phyloP scores from a whole-genome alignment of 495 filamentous ascomycete genomes.

The Coniosporium apollinis region DNA sequence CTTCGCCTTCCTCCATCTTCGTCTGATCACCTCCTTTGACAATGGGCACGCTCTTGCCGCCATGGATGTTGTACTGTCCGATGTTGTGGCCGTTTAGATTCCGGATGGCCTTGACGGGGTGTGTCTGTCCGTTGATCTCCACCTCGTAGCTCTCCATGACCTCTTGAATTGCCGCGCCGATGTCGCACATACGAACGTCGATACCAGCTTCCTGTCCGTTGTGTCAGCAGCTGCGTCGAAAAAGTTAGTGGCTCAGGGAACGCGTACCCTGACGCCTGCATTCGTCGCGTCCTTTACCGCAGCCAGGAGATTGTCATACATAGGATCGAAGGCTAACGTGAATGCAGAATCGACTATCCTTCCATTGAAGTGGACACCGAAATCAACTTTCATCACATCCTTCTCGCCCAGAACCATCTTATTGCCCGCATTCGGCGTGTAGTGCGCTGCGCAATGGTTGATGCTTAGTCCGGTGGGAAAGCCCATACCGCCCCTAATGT shows the following conservation, averaged over 20 bases:
- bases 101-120: conserved; percentile 42
- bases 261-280: conserved; percentile 36
- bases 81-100: conserved; percentile 45
- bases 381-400: conserved; percentile 54
- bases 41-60: conserved; percentile 44
- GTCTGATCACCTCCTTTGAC: conserved; percentile 39
- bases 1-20: conserved; percentile 52
- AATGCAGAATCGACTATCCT: conserved; percentile 50
- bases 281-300: conserved; percentile 49
- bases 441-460: conserved; percentile 46
- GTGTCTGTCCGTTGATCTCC: conserved; percentile 36
- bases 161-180: conserved; percentile 47
- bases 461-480: conserved; percentile 46
- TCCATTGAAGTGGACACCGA: conserved; percentile 48
- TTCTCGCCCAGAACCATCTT: conserved; percentile 37
- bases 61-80: conserved; percentile 40
- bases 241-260: no score
- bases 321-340: conserved; percentile 43
- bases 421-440: conserved; percentile 44
- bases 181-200: conserved; percentile 43
- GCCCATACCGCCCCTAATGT: conserved; percentile 40
- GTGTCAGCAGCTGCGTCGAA: background rate
- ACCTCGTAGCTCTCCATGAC: conserved; percentile 52
- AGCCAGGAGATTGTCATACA: conserved; percentile 42
- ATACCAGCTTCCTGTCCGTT: conserved; percentile 35